These are phyloP conservation scores for Herpetomonas tarakana DNA, from an alignment of 208 protist species.

Conservation along the genomic window DNA sequence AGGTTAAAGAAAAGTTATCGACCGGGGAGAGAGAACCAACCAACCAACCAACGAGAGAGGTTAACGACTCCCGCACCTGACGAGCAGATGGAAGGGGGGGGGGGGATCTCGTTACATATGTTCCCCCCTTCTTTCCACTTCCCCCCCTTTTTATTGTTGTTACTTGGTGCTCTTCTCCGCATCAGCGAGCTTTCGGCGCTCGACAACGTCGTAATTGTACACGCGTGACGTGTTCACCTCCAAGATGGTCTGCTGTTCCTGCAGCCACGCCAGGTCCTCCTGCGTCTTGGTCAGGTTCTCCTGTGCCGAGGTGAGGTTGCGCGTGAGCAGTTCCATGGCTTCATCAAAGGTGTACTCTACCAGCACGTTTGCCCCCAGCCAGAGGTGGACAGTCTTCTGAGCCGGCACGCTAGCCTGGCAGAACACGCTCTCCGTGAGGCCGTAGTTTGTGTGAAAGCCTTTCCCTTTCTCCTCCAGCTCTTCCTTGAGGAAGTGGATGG, in stretches of 20 bases:
- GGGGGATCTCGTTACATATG: too few relatives aligned
- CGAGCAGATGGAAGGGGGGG: too few relatives aligned
- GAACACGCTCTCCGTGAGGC: conserved; percentile 88
- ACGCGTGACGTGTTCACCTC: conserved; percentile 95
- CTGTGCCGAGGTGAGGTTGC: conserved; percentile 82
- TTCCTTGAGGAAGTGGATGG: conserved; percentile 83
- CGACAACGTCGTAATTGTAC: conserved; percentile 94
- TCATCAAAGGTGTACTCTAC: conserved; percentile 97
- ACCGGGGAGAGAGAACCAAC: too few relatives aligned
- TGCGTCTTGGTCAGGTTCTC: conserved; percentile 83
- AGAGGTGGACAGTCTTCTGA: conserved; percentile 89
- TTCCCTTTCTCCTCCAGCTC: conserved; percentile 17
- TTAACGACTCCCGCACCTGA: too few relatives aligned
- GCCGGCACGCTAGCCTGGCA: conserved; percentile 75
- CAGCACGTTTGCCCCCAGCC: conserved; percentile 96
- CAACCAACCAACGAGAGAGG: too few relatives aligned
- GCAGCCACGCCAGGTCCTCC: conserved; percentile 94
- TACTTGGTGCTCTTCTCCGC: conserved; percentile 20
- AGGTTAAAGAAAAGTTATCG: too few relatives aligned
- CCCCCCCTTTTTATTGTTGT: too few relatives aligned
- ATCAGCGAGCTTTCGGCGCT: conserved; percentile 47
- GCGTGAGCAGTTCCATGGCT: conserved; percentile 86
- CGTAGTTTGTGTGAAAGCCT: conserved; percentile 81
- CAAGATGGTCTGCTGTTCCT: conserved; percentile 95
- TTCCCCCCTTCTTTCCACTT: too few relatives aligned